A percentile compares a stretch with the other conserved stretches of the same genome.
These are phyloP conservation scores for Tylopilus sp. DNA, from an alignment of 1,284 basidiomycete species.

Conservation along the genomic window DNA sequence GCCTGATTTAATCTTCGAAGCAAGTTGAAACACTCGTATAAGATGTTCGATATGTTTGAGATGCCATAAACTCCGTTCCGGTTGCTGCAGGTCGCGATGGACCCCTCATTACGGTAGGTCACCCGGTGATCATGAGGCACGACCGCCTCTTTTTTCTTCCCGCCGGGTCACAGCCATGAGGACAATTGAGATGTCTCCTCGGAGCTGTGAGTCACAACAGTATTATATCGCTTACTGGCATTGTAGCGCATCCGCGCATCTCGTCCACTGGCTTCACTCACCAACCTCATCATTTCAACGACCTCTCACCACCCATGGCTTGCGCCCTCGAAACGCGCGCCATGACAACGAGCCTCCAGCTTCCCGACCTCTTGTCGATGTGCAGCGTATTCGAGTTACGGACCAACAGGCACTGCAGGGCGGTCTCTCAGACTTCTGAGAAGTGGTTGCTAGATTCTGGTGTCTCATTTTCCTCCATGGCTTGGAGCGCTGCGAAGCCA, in stretches of 20 bases:
- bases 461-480: constrained; percentile 29
- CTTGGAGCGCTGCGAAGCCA: constrained; percentile 54
- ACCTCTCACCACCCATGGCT: constrained; percentile 5
- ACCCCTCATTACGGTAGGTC: constrained; percentile 1
- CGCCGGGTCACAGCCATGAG: not conserved
- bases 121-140: constrained; percentile 12
- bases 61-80: constrained; percentile 12
- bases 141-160: constrained; percentile 4
- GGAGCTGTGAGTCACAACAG: constrained; percentile 20
- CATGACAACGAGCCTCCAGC: constrained; percentile 59
- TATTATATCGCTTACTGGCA: too few species aligned
- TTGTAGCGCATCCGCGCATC: too few species aligned
- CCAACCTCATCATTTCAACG: not conserved
- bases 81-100: not conserved
- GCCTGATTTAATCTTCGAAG: constrained; percentile 10
- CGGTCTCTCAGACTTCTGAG: constrained; percentile 58
- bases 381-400: constrained; percentile 60
- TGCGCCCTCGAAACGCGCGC: constrained; percentile 3
- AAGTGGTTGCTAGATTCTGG: constrained; percentile 52
- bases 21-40: constrained; percentile 5
- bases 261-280: constrained; percentile 1
- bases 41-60: not conserved
- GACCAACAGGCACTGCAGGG: constrained; percentile 62
- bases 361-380: constrained; percentile 65
- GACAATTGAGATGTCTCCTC: constrained; percentile 24